phyloP scores from a whole-genome alignment of 169 alveolate species.

The Babesia bovis region DNA sequence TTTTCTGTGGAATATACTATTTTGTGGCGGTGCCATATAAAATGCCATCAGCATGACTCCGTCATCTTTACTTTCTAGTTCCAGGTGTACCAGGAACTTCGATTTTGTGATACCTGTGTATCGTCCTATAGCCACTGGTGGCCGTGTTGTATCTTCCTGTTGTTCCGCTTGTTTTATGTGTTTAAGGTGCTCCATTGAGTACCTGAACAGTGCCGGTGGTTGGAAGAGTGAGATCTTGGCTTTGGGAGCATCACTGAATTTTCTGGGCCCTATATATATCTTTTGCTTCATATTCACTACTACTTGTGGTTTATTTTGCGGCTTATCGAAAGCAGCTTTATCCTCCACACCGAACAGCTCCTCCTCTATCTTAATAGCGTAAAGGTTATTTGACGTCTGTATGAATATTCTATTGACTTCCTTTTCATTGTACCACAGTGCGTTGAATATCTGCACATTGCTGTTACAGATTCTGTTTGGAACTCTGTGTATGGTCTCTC shows the following conservation, averaged over 20 bases:
- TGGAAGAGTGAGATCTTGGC: constrained; percentile 29
- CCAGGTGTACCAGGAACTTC: constrained; percentile 59
- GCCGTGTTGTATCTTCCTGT: constrained; percentile 5
- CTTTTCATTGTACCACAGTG: constrained; percentile 24
- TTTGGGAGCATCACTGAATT: constrained; percentile 48
- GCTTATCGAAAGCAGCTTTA: neutral
- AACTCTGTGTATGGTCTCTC: constrained; percentile 40
- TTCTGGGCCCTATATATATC: constrained; percentile 57
- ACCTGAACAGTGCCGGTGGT: constrained; percentile 42
- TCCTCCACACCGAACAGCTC: constrained; percentile 42
- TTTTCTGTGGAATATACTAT: constrained; percentile 54
- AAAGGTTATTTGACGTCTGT: constrained; percentile 52
- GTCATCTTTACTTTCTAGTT: constrained; percentile 12
- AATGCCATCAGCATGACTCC: constrained; percentile 49
- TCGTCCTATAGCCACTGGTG: constrained; percentile 27
- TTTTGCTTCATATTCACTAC: constrained; percentile 7
- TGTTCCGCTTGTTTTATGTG: constrained; percentile 3
- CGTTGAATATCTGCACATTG: constrained; percentile 44
- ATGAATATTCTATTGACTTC: constrained; percentile 41
- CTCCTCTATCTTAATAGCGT: constrained; percentile 41
- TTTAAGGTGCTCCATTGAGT: constrained; percentile 17
- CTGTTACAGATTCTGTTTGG: constrained; percentile 32
- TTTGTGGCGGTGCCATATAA: constrained; percentile 43
- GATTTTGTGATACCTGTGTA: constrained; percentile 36
- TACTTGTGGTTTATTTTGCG: neutral